Evolutionary conservation across 202 grass and related monocot species (phyloP), one percentile per base, ranked within the genome.

Genomic region (Elaeis oleifera): DNA sequence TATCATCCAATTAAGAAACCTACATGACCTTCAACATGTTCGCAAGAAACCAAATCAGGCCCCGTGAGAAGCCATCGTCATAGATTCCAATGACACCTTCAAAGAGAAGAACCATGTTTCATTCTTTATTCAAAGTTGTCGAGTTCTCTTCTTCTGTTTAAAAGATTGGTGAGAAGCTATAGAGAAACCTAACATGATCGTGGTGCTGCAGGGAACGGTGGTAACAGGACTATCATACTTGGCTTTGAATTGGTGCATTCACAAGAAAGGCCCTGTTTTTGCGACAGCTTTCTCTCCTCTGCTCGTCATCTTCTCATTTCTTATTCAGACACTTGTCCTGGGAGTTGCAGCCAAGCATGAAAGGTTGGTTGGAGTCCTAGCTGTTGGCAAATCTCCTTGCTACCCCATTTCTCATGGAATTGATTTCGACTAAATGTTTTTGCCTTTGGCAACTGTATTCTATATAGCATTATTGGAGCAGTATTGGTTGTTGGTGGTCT

Each of bases 251-350:
- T 77, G 74, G 74, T 77, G 74, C 20, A 61, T 70, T 18, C 74
- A 63, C 56, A 70, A 17, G 20, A 70, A 70, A 69, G 74, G 74
- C 65, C 74, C 74, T 21, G 65, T 77, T 48, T 77, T 77, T 29
- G 36, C n/a, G 23, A 49, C 65, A 5, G 54, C 65, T 3, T 77
- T 77, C 68, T 70, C 74, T 77, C 74, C 74, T 0, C 60, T 77
- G 74, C 24, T 77, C 1, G 58, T 77, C 18, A 56, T 77, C 61
- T 77, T 77, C 56, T 70, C 74, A 22, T 77, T 63, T 51, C 49
- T 69, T 52, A 55, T 59, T 28, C 53, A 76, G 23, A 76, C 54
- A 26, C 18, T 76, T 20, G 20, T 76, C 17, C 66, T 76, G 31
- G 17, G 54, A 53, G 56, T 17, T 56, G 53, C 65, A 25, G 31